These are phyloP conservation scores for Russula lepida DNA, from an alignment of 768 basidiomycete species.

Conservation along the genomic window DNA sequence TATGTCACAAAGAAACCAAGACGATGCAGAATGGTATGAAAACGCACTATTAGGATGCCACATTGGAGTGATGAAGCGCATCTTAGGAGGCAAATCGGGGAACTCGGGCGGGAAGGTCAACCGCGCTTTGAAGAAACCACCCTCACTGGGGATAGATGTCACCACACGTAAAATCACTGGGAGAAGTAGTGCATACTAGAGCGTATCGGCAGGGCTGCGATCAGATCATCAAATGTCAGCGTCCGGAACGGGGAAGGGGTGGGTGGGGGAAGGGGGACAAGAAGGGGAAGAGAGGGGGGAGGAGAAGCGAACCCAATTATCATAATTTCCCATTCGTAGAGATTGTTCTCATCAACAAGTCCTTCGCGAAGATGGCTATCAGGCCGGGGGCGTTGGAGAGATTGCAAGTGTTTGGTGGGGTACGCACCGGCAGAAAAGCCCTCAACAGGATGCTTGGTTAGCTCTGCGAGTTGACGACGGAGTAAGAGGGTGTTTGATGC, in stretches of 20 bases:
- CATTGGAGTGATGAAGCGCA: constrained; percentile 92
- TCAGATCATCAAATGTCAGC: constrained; percentile 22
- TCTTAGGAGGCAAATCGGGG: constrained; percentile 87
- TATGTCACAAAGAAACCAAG: background rate
- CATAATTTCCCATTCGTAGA: constrained; percentile 95
- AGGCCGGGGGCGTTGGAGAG: constrained; percentile 22
- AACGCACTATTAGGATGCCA: constrained; percentile 95
- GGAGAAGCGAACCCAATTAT: constrained; percentile 70
- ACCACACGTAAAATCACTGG: background rate
- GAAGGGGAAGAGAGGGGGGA: background rate
- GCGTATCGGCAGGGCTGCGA: constrained; percentile 77
- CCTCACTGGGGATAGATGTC: constrained; percentile 56
- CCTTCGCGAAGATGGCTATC: constrained; percentile 42
- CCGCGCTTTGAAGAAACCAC: constrained; percentile 90
- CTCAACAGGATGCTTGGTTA: constrained; percentile 89
- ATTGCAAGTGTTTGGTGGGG: constrained; percentile 25
- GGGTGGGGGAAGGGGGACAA: background rate
- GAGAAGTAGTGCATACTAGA: constrained; percentile 57
- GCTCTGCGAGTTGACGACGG: constrained; percentile 70
- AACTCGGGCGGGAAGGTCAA: constrained; percentile 86
- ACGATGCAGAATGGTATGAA: background rate
- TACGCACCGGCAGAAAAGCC: constrained; percentile 87
- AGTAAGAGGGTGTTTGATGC: constrained; percentile 50
- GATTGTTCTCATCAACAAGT: constrained; percentile 88
- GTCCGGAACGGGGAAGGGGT: background rate